These are phyloP conservation scores for Castanospermum australe DNA, from an alignment of 306 rosid genomes.

Conservation along the genomic window DNA sequence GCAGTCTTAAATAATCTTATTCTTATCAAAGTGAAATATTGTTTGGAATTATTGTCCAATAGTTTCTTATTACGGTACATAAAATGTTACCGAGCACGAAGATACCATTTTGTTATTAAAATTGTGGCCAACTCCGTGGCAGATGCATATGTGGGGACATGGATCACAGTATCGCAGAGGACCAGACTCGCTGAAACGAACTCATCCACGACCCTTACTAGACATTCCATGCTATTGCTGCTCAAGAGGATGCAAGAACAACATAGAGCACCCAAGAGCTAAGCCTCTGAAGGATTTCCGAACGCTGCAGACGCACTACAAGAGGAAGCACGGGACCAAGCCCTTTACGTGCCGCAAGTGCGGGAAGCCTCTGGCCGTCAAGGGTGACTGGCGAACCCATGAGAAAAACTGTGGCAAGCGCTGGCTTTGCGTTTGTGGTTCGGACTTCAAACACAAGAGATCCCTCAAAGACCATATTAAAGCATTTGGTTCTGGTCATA, in stretches of 20 bases:
- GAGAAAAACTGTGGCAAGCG: conserved; percentile 86
- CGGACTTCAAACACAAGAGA: conserved; percentile 75
- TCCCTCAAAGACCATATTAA: conserved; percentile 69
- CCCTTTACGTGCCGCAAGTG: conserved; percentile 70
- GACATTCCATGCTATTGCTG: conserved; percentile 73
- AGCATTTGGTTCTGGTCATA: conserved; percentile 67
- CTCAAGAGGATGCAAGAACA: conserved; percentile 71
- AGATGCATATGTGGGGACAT: conserved; percentile 95
- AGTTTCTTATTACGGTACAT: not conserved
- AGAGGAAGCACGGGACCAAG: conserved; percentile 70
- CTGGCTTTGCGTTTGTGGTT: conserved; percentile 78
- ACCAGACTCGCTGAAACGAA: conserved; percentile 61
- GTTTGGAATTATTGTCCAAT: not conserved
- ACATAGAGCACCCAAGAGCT: conserved; percentile 49
- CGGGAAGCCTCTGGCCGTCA: conserved; percentile 64
- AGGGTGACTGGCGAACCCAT: conserved; percentile 87
- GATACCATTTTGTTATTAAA: not conserved
- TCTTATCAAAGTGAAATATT: too few relatives aligned
- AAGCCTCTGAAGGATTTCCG: conserved; percentile 41
- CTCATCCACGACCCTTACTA: conserved; percentile 44
- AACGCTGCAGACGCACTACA: conserved; percentile 52
- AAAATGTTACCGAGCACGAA: not conserved
- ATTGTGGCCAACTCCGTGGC: not conserved
- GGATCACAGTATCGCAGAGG: conserved; percentile 76
- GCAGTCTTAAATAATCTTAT: too few relatives aligned